These are phyloP conservation scores for Aspergillus niger DNA, from an alignment of 2,329 filamentous ascomycete genomes.

Conservation along the genomic window DNA sequence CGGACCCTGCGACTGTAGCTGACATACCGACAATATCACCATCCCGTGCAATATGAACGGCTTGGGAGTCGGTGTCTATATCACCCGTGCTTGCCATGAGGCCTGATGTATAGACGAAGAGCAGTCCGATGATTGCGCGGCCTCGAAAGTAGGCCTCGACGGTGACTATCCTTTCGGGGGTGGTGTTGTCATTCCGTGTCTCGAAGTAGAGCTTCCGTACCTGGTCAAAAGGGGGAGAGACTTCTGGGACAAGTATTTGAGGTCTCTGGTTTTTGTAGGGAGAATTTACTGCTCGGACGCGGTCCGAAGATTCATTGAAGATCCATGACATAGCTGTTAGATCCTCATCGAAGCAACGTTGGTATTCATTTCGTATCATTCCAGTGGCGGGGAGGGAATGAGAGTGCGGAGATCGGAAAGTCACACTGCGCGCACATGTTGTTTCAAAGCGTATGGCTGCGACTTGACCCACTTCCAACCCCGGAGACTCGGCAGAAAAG, in stretches of 20 bases:
- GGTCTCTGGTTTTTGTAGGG: not conserved
- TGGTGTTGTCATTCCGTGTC: not conserved
- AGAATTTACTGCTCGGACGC: conserved; percentile 12
- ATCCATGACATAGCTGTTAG: conserved; percentile 15
- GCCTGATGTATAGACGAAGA: conserved; percentile 8
- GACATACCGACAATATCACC: conserved; percentile 7
- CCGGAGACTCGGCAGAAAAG: not conserved
- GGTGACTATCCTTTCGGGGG: conserved; percentile 4
- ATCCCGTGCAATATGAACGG: conserved; percentile 4
- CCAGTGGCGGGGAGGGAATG: too few species aligned
- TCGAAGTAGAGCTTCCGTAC: conserved; percentile 16
- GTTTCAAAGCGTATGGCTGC: conserved; percentile 12
- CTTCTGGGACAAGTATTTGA: conserved; percentile 6
- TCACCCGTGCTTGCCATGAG: conserved; percentile 3
- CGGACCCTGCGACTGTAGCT: not conserved
- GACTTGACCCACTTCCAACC: conserved; percentile 5
- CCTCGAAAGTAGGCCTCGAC: conserved; percentile 4
- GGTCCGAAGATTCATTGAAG: conserved; percentile 6
- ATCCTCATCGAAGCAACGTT: not conserved
- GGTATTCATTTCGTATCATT: conserved; percentile 3
- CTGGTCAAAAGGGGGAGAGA: conserved; percentile 10
- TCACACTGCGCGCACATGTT: conserved; percentile 1
- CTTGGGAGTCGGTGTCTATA: not conserved
- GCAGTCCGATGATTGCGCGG: conserved; percentile 7
- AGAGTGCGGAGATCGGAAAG: conserved; percentile 2